Base-by-base conservation (phyloP, 768 basidiomycete species). In the Podaxis rugospora region DNA sequence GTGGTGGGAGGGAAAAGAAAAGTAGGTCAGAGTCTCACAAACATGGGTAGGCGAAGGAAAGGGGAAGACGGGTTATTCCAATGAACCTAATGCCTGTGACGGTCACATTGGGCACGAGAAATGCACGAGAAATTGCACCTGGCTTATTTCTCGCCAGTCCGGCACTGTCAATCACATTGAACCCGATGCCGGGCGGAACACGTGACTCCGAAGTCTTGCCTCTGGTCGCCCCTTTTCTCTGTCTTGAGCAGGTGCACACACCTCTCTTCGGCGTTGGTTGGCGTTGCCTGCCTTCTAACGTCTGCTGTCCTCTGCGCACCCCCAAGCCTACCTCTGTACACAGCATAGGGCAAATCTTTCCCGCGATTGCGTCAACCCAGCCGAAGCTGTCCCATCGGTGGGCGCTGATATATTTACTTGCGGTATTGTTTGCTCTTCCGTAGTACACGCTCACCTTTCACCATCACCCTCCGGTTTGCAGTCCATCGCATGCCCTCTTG, bases 351-450 rank as follows among this genome's bases (percentile, higher is more conserved):
- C 27, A 3, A 40, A 23, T 36, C 44, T 1, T 18, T 21, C 44
- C 44, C 46, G 36, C n/a, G 55, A 32, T 49, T 47, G 32, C 44
- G 44, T 55, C 32, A 47, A n/a, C 55, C 10, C 32, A 57, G 28
- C 55, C 55, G 55, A 36, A 49, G 28, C 28, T 28, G 55, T 57
- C 44, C 35, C 55, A 57, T 57, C 55, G 42, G 55, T 47, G 44
- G 11, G 55, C 47, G 55, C 55, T 56, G 55, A 46, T 56, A 56
- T 56, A 57, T 57, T 57, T 57, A 47, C 55, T 47, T 49, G 55
- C 44, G 10, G 28, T 35, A 27, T 28, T 35, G 44, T 47, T 49
- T 27, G 11, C 49, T 57, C 27, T 47, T 36, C 46, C 18, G 28
- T 16, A 54, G 21, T 56, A 55, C 42, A 60, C 44, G 40, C 40